These are phyloP conservation scores for Thraustochytrium sp. DNA, from an alignment of 352 stramenopile genomes.

Conservation along the genomic window DNA sequence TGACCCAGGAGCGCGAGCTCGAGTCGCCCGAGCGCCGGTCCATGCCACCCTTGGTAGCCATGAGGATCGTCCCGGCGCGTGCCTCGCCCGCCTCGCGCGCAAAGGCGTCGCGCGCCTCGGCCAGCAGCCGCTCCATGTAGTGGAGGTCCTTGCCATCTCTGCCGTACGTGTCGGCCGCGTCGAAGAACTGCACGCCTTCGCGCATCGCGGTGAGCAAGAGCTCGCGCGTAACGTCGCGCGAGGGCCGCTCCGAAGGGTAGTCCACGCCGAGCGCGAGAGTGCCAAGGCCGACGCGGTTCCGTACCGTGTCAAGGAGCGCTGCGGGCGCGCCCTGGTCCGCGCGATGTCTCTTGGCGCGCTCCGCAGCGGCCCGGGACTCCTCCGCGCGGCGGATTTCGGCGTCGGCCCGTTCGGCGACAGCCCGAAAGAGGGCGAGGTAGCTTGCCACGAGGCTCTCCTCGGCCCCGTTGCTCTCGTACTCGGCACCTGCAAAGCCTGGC, in stretches of 20 bases:
- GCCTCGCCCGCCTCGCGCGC: background rate
- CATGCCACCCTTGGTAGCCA: background rate
- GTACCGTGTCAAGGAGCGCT: background rate
- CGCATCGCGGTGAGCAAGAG: background rate
- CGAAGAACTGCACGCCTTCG: conserved; percentile 1
- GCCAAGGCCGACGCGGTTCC: conserved; percentile 49
- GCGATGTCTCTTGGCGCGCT: background rate
- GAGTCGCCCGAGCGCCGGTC: background rate
- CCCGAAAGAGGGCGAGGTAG: background rate
- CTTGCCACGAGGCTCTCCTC: background rate
- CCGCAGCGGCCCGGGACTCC: background rate
- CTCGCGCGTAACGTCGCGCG: background rate
- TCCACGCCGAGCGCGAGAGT: conserved; percentile 51
- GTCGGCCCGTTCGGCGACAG: background rate
- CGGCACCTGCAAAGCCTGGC: background rate
- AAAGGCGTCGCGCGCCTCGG: background rate
- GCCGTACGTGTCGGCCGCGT: conserved; percentile 21
- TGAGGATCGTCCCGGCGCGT: background rate
- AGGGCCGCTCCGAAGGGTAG: background rate
- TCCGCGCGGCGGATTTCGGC: background rate
- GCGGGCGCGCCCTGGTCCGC: background rate
- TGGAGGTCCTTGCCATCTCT: conserved; percentile 3
- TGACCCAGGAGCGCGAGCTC: background rate
- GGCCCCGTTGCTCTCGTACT: background rate
- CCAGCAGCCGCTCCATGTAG: background rate